Evolutionary conservation across 805 yeast genomes (phyloP).

Genomic region (Spathaspora arborariae): DNA sequence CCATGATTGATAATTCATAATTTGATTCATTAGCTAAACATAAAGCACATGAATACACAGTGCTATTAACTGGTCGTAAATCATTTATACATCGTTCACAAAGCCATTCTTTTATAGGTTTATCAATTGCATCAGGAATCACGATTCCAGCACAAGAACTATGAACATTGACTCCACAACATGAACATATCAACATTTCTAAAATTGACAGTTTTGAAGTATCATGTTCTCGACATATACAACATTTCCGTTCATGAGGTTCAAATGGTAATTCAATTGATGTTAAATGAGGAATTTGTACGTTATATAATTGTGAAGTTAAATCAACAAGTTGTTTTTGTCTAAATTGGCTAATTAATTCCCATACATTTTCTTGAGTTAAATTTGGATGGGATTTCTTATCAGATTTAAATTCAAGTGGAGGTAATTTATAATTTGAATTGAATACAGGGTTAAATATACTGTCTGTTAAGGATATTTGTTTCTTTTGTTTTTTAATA

Average conservation of each 20-base stretch:
- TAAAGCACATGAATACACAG: conserved; percentile 60
- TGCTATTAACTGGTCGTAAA: conserved; percentile 53
- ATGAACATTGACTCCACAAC: conserved; percentile 72
- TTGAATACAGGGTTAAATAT: conserved; percentile 20
- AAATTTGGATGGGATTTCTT: conserved; percentile 1
- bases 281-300: conserved; percentile 15
- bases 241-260: conserved; percentile 41
- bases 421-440: conserved; percentile 17
- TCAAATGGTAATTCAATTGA: conserved; percentile 17
- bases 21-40: conserved; percentile 56
- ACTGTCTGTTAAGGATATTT: conserved; percentile 7
- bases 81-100: conserved; percentile 81
- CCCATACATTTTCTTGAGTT: conserved; percentile 1
- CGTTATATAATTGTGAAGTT: conserved; percentile 15
- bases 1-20: conserved; percentile 41
- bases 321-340: conserved; percentile 26
- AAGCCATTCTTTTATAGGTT: conserved; percentile 53
- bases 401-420: background rate
- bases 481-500: conserved; percentile 11
- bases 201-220: conserved; percentile 17
- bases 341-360: conserved; percentile 16
- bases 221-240: conserved; percentile 50
- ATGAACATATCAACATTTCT: conserved; percentile 51
- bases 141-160: conserved; percentile 59
- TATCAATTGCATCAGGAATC: conserved; percentile 14